Base-by-base conservation (phyloP, 495 filamentous ascomycete genomes). In the Friedmanniomyces endolithicus region DNA sequence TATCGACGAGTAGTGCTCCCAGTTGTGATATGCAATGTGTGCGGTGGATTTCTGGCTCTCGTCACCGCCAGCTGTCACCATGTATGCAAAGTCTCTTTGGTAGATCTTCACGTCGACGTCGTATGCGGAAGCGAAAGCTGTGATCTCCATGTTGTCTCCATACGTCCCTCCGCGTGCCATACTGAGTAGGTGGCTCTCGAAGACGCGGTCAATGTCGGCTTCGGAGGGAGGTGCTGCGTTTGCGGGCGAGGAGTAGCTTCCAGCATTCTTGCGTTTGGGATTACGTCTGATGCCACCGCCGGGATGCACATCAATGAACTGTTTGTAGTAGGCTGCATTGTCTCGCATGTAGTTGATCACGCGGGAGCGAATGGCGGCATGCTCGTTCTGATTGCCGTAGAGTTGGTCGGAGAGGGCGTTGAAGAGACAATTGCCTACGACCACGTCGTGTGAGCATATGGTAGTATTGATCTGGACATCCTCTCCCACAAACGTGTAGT, bases 1-100 rank as follows among this genome's bases (percentile, higher is more conserved):
- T 55, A 88, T 78, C 0, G 85, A 87, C 2, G 82, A 85, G 65
- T 85, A 89, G 64, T 89, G 85, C 63, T 87, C 80, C 70, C 81
- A 87, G 75, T 85, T 82, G 65, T 87, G 84, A 63, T 85, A 84
- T 14, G 84, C 84, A 68, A 89, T 81, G 64, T 87, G 77, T 25
- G 77, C 64, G 11, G 71, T 70, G 24, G 71, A 71, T 23, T 70
- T 67, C n/a, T 59, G 57, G 22, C 61, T 64, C 44, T 74, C 71
- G 14, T 68, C 70, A 16, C 50, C 53, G 11, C 55, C 46, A n/a
- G 48, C 57, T 8, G 41, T 52, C 6, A 70, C 64, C 16, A 72
- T 63, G 60, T 71, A 72, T 19, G 65, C 65, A 55, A 63, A 66
- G 47, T 71, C 65, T 24, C 63, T 68, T 67, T 67, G 79, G 74